Evolutionary conservation across 139 green algal genomes (phyloP), one percentile per base, ranked within the genome.

Genomic region (Tetradesmus obliquus): DNA sequence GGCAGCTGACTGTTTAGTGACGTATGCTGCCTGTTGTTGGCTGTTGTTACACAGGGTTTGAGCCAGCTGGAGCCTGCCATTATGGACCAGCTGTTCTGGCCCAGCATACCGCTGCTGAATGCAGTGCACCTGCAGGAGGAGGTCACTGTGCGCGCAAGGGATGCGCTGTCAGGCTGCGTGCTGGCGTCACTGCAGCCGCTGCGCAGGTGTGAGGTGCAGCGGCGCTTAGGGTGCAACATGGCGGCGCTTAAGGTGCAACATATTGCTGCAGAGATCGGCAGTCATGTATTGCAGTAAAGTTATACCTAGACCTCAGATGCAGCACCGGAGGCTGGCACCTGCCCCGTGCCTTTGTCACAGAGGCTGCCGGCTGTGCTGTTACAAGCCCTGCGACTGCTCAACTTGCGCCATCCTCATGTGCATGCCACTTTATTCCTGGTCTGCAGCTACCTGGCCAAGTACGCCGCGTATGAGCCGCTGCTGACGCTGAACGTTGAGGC

Each of bases 41-140:
- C 32, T 45, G 32, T 45, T 45, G 32, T 45, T 45, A 45, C 87
- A 66, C 92, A 96, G 91, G 94, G 93, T 60, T 91, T 98, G 24
- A 91, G 91, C 10, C 90, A 95, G 84, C 92, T 98, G 55, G 97
- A 98, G 93, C 95, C 97, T 0, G 53, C 92, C 45, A 95, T 98
- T 82, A 98, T 98, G 96, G 96, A 98, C 91, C 90, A 94, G 8
- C 92, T 98, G 51, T 97, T 98, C 86, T 98, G 96, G 95, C 94
- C 94, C 8, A 90, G 93, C 32, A 84, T 93, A 13, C 95, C 95
- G 3, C 84, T 92, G 86, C 94, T 98, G 12, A 95, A 93, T 55
- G 87, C 92, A 0, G 94, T 97, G 71, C 95, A 97, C 90, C 93
- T 94, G 17, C 66, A 93, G 88, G 96, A 97, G 92, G 91, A 96